Evolutionary conservation across 805 yeast genomes (phyloP).

Genomic region (Yamadazyma kitorensis): DNA sequence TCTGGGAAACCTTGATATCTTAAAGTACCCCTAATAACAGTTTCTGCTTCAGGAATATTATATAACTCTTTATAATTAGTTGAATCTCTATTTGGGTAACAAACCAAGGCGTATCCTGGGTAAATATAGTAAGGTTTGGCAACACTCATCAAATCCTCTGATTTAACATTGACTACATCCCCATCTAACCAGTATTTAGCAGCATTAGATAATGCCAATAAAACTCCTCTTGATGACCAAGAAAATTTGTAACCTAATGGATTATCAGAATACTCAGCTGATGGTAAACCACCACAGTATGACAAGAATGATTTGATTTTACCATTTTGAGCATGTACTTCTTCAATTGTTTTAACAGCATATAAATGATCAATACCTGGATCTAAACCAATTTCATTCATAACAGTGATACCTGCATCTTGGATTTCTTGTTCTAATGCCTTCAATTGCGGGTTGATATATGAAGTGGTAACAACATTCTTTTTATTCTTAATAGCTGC

Average conservation of each 20-base stretch:
- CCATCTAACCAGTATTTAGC: conserved; percentile 91
- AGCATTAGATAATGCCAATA: conserved; percentile 90
- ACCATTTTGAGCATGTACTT: conserved; percentile 88
- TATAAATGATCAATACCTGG: conserved; percentile 98
- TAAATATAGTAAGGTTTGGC: conserved; percentile 94
- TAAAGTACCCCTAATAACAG: conserved; percentile 94
- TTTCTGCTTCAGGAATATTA: conserved; percentile 94
- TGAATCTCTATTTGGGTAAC: conserved; percentile 98
- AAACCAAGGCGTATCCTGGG: conserved; percentile 93
- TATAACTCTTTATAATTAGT: conserved; percentile 90
- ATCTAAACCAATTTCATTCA: conserved; percentile 98
- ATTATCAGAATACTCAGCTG: conserved; percentile 96
- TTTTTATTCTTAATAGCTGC: conserved; percentile 88
- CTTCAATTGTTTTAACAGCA: conserved; percentile 97
- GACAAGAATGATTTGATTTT: conserved; percentile 91
- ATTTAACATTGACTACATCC: conserved; percentile 69
- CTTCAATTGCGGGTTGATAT: conserved; percentile 86
- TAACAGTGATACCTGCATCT: conserved; percentile 93
- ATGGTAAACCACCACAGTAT: conserved; percentile 98
- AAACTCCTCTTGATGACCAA: conserved; percentile 98
- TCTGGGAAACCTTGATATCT: conserved; percentile 99
- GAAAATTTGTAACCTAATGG: conserved; percentile 99
- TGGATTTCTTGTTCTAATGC: conserved; percentile 84
- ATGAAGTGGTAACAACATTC: conserved; percentile 91
- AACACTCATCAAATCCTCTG: conserved; percentile 91